These are phyloP conservation scores for Paramecium sonneborni DNA, from an alignment of 73 alveolate genomes.

Conservation along the genomic window DNA sequence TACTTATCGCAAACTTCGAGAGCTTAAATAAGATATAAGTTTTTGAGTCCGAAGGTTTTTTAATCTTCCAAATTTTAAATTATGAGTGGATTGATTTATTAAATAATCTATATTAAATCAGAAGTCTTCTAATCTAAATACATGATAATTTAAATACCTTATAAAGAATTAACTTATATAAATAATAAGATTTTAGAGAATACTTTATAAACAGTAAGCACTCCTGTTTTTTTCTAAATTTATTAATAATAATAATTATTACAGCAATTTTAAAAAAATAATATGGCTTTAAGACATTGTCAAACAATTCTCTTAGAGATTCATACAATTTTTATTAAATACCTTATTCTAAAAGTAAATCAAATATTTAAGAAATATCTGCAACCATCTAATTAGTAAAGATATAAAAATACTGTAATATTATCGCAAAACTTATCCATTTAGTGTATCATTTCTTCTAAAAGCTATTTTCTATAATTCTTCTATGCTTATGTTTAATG, in stretches of 20 bases:
- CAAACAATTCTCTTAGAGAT: conserved; percentile 22
- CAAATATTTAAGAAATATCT: background rate
- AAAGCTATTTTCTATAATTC: conserved; percentile 10
- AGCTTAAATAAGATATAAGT: background rate
- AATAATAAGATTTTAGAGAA: background rate
- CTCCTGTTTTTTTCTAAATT: background rate
- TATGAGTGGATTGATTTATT: background rate
- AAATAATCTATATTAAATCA: background rate
- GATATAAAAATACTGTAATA: background rate
- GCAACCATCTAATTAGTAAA: conserved; percentile 2
- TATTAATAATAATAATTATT: background rate
- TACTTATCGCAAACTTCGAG: conserved; percentile 4
- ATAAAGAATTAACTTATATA: background rate
- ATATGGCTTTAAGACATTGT: background rate
- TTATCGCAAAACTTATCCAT: background rate
- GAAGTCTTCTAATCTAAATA: conserved; percentile 28
- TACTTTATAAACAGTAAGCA: background rate
- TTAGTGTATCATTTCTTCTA: conserved; percentile 3
- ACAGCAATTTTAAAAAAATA: conserved; percentile 37
- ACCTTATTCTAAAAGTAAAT: background rate
- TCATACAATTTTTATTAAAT: background rate
- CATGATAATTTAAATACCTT: background rate
- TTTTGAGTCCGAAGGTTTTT: background rate
- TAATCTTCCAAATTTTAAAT: background rate
- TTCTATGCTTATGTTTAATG: background rate